Evolutionary conservation across 805 yeast species (phyloP).

Genomic region (Wilhelminamyces savonicus): DNA sequence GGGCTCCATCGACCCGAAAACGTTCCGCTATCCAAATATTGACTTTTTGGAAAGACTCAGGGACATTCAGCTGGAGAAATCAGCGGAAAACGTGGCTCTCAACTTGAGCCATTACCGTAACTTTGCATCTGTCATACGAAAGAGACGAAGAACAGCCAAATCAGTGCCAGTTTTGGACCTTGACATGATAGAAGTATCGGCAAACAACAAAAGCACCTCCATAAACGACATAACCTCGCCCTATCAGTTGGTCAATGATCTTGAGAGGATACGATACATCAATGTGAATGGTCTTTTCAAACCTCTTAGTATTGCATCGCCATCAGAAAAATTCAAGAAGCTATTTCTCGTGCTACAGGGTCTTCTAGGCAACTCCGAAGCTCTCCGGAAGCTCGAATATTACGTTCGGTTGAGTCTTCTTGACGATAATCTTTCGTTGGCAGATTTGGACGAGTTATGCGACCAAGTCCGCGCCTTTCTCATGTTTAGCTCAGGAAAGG

Average conservation of each 20-base stretch:
- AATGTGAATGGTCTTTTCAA: slow-evolving; percentile 6
- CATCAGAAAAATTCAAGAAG: slow-evolving; percentile 2
- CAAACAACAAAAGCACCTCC: slow-evolving; percentile 2
- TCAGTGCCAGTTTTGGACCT: too few species aligned
- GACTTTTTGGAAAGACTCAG: slow-evolving; percentile 6
- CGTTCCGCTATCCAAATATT: slow-evolving; percentile 19
- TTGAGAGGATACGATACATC: slow-evolving; percentile 11
- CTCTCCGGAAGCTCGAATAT: slow-evolving; percentile 10
- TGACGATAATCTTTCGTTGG: slow-evolving; percentile 9
- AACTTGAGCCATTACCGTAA: too few species aligned
- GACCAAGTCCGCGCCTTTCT: slow-evolving; percentile 7
- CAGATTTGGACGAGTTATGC: slow-evolving; percentile 7
- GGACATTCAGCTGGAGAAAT: too few species aligned
- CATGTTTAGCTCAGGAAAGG: slow-evolving; percentile 4
- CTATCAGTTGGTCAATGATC: slow-evolving; percentile 8
- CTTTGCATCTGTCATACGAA: too few species aligned
- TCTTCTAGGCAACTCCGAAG: slow-evolving; percentile 1
- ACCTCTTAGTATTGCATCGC: slow-evolving; percentile 3
- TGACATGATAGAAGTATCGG: slow-evolving; percentile 6
- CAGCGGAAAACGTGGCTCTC: too few species aligned
- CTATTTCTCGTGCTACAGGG: slow-evolving; percentile 5
- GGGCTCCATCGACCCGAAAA: slow-evolving; percentile 13
- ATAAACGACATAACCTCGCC: slow-evolving; percentile 15
- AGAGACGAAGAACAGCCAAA: too few species aligned
- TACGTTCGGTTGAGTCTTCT: slow-evolving; percentile 9